These are phyloP conservation scores for Pulveroboletus frians DNA, from an alignment of 768 basidiomycete genomes.

Conservation along the genomic window DNA sequence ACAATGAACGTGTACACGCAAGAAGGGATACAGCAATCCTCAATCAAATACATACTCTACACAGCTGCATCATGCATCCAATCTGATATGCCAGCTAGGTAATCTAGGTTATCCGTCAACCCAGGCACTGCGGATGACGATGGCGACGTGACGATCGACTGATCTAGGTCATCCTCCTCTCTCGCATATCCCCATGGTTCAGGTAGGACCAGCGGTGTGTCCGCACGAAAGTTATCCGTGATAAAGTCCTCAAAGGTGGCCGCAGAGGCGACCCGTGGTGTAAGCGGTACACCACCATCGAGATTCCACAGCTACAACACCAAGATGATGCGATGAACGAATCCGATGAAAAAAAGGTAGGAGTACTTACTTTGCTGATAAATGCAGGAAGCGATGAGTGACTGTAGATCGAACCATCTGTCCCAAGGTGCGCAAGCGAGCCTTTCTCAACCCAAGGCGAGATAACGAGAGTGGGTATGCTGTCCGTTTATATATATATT, in stretches of 20 bases:
- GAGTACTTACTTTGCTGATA: constrained; percentile 15
- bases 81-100: background rate
- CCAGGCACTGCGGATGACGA: background rate
- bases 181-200: constrained; percentile 17
- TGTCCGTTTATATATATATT: background rate
- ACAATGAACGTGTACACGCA: no score
- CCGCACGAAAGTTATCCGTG: constrained; percentile 17
- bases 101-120: background rate
- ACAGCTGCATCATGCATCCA: background rate
- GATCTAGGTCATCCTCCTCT: background rate
- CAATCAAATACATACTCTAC: no score
- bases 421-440: constrained; percentile 7
- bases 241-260: constrained; percentile 24
- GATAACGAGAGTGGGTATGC: constrained; percentile 19
- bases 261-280: constrained; percentile 17
- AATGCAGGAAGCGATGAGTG: constrained; percentile 22
- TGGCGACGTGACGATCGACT: no score
- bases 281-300: constrained; percentile 18
- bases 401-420: constrained; percentile 14
- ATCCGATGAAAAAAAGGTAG: no score
- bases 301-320: constrained; percentile 21
- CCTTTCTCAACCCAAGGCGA: constrained; percentile 25
- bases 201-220: constrained; percentile 12
- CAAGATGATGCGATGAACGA: background rate
- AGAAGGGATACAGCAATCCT: no score